Evolutionary conservation across 2,329 filamentous ascomycete genomes (phyloP), one percentile per base, ranked within the genome.

Genomic region (Elsinoe necatrix): DNA sequence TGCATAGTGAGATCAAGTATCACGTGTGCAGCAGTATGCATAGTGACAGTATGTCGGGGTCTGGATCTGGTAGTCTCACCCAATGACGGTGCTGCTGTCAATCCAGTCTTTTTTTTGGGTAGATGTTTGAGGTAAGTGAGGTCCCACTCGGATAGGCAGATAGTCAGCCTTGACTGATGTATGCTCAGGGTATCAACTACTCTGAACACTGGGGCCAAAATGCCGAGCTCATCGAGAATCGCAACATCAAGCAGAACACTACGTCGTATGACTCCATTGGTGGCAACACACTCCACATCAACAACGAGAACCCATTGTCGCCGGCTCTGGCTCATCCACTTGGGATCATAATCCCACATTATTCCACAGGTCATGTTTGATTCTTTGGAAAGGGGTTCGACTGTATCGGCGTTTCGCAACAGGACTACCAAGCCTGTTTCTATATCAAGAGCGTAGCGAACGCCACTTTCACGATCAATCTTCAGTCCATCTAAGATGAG

Each of bases 41-140:
- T 45, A 20, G 16, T 45, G 12, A 20, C 16, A 14, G 11, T 27
- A 45, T 6, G 16, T 7, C 47, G 34, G 23, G 14, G 47, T 20
- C 27, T 51, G 6, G 29, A 51, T n/a, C 18, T 51, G 23, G 7
- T 16, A 8, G 25, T 51, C 25, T 31, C 47, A 12, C 2, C 47
- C 5, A 11, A 20, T 2, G 25, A 35, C n/a, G 45, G 45, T 34
- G 23, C 27, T 21, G 45, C 45, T 31, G 45, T 50, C 45, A 50
- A 18, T 18, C 23, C 45, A 4, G 3, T 50, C 14, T 50, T 50
- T 50, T 50, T 21, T 35, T 54, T 21, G 55, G 34, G n/a, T n/a
- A 54, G 11, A 51, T 50, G 55, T 50, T 48, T 20, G 55, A 57
- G 29, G 31, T 54, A 4, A 41, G 47, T 47, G 43, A 29, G 16